These are phyloP conservation scores for Ligustrum vulgare DNA, from an alignment of 257 asterid genomes.

Conservation along the genomic window DNA sequence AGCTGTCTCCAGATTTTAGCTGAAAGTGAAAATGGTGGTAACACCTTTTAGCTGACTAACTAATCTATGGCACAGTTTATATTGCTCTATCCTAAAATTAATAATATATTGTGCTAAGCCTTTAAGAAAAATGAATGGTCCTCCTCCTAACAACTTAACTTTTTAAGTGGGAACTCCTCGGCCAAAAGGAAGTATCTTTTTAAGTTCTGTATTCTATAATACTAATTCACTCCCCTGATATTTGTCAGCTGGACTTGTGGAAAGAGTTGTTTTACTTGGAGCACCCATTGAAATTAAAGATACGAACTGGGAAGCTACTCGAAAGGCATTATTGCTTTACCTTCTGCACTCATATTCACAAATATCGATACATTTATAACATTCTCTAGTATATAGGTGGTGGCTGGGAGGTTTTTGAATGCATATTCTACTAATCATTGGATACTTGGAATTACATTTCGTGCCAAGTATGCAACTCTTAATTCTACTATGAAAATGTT, in stretches of 20 bases:
- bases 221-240: constrained; percentile 16
- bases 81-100: neutral
- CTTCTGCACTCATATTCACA: neutral
- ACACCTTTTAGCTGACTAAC: constrained; percentile 1
- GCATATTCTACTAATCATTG: constrained; percentile 83
- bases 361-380: constrained; percentile 11
- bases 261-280: constrained; percentile 91
- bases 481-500: constrained; percentile 4
- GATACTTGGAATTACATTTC: constrained; percentile 95
- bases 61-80: neutral
- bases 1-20: constrained; percentile 85
- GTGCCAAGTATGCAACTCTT: constrained; percentile 64
- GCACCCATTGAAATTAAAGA: constrained; percentile 88
- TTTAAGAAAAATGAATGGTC: neutral
- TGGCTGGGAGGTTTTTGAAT: constrained; percentile 87
- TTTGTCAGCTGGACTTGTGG: constrained; percentile 73
- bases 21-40: constrained; percentile 57
- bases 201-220: constrained; percentile 11
- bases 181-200: neutral
- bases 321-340: constrained; percentile 52
- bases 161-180: neutral
- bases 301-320: constrained; percentile 83
- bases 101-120: neutral
- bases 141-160: neutral
- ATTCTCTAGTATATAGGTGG: constrained; percentile 54